These are phyloP conservation scores for Phytophthora podocarpi DNA, from an alignment of 352 stramenopile species.

Conservation along the genomic window DNA sequence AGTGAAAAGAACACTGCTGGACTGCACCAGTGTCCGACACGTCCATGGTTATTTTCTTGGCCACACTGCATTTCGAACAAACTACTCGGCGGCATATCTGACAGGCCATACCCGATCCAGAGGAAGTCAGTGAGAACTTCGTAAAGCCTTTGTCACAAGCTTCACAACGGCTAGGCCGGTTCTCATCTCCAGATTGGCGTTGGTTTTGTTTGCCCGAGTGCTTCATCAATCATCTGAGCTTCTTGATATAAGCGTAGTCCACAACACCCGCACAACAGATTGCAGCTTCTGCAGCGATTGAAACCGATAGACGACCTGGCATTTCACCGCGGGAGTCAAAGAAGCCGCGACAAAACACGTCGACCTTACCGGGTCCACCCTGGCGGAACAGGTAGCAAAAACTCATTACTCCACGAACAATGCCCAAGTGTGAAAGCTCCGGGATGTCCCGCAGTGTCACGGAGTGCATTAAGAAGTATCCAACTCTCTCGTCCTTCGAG, in stretches of 20 bases:
- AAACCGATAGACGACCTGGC: slow-evolving; percentile 44
- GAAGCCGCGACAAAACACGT: slow-evolving; percentile 55
- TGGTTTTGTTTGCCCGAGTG: slow-evolving; percentile 18
- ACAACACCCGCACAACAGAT: slow-evolving; percentile 41
- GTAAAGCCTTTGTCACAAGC: slow-evolving; percentile 22
- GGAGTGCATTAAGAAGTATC: slow-evolving; percentile 64
- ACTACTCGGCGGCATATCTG: slow-evolving; percentile 50
- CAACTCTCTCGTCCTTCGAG: slow-evolving; percentile 38
- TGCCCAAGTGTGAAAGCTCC: slow-evolving; percentile 44
- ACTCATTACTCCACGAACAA: slow-evolving; percentile 49
- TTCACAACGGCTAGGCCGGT: slow-evolving; percentile 31
- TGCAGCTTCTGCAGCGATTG: slow-evolving; percentile 44
- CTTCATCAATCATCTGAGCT: slow-evolving; percentile 59
- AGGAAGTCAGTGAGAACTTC: slow-evolving; percentile 17
- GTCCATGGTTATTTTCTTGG: slow-evolving; percentile 63
- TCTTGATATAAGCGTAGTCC: slow-evolving; percentile 65
- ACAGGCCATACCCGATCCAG: slow-evolving; percentile 29
- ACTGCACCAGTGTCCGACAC: slow-evolving; percentile 34
- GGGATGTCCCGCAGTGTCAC: slow-evolving; percentile 38
- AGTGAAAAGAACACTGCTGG: slow-evolving; percentile 44
- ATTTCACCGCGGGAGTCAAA: slow-evolving; percentile 54
- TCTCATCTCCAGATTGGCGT: not conserved
- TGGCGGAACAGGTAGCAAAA: slow-evolving; percentile 57
- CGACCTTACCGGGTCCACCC: slow-evolving; percentile 22
- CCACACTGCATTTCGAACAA: slow-evolving; percentile 52